Evolutionary conservation across 805 yeast genomes (phyloP), one percentile per base, ranked within the genome.

Genomic region (Starmerella apis): DNA sequence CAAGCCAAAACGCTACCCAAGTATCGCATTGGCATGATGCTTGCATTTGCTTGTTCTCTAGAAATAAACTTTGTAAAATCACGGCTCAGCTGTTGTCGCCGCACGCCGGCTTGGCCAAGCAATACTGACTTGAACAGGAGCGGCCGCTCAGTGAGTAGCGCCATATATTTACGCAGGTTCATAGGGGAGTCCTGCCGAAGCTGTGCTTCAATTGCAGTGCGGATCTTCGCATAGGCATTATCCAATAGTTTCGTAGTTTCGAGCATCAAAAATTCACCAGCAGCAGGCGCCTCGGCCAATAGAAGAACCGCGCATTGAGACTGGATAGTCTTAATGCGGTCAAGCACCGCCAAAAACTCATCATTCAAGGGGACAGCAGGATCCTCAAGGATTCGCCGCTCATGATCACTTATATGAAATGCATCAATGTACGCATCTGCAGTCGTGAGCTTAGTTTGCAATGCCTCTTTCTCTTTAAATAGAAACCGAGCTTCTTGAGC

Each of bases 1-100:
- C 83, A 84, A 0, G 97, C 97, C 33, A 92, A 68, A 28, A 92
- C 73, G 62, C 87, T 96, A 23, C 96, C 94, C 16, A 86, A 71
- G 56, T 80, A 88, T 49, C 95, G 71, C 23, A 80, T 71, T 1
- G 96, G 84, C 62, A 90, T 95, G 63, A 83, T 83, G 0, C 84
- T 61, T 2, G 63, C 68, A 22, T 48, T 39, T 8, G 33, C 47
- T 18, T 62, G 57, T 30, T 60, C 65, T 14, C 47, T 58, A 1
- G 67, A 60, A 5, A 70, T 41, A 2, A 69, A 69, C 5, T 50
- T 67, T 36, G 78, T 59, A 59, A 88, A 86, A 37, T 86, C 94
- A 46, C 79, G 82, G 4, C 77, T 67, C 3, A 86, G 67, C 4
- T 67, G 65, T 53, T 78, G 75, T 1, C 88, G 78, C 41, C 95